Evolutionary conservation across 2,329 filamentous ascomycete species (phyloP).

Genomic region (Arthrobotrys megalospora): DNA sequence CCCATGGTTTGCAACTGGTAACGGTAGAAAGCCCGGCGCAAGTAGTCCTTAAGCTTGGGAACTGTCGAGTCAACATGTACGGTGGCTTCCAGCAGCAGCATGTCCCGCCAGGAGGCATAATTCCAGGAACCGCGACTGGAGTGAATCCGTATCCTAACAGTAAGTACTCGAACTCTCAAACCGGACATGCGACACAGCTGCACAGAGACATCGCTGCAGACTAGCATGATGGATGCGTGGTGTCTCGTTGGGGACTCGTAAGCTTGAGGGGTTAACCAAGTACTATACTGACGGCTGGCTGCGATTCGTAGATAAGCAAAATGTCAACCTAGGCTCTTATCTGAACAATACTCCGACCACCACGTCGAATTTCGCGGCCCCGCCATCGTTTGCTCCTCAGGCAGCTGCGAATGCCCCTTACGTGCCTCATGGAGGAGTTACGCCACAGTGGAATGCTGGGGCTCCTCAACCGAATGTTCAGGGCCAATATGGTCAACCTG

Average conservation of each 20-base stretch:
- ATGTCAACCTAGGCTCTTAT: constrained; percentile 55
- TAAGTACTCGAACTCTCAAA: constrained; percentile 37
- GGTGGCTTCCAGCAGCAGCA: constrained; percentile 57
- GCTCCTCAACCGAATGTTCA: constrained; percentile 42
- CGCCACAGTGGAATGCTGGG: constrained; percentile 56
- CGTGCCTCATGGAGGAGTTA: constrained; percentile 47
- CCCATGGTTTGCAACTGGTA: constrained; percentile 43
- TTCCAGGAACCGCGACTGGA: constrained; percentile 59
- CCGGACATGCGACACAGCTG: constrained; percentile 9
- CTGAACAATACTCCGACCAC: constrained; percentile 60
- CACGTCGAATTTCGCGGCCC: constrained; percentile 58
- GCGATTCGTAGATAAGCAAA: constrained; percentile 43
- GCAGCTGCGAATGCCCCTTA: constrained; percentile 44
- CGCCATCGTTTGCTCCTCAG: constrained; percentile 52
- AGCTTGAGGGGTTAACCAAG: constrained; percentile 19
- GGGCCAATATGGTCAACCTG: constrained; percentile 45
- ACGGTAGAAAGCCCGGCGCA: constrained; percentile 31
- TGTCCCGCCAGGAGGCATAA: constrained; percentile 56
- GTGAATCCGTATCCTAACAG: constrained; percentile 60
- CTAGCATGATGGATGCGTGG: constrained; percentile 5
- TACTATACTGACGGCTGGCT: background rate
- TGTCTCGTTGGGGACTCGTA: constrained; percentile 4
- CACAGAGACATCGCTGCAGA: background rate
- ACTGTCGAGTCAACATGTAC: constrained; percentile 46
- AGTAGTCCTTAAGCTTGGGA: constrained; percentile 30